These are phyloP conservation scores for Arctostaphylos glauca DNA, from an alignment of 148 eudicot genomes.

Conservation along the genomic window DNA sequence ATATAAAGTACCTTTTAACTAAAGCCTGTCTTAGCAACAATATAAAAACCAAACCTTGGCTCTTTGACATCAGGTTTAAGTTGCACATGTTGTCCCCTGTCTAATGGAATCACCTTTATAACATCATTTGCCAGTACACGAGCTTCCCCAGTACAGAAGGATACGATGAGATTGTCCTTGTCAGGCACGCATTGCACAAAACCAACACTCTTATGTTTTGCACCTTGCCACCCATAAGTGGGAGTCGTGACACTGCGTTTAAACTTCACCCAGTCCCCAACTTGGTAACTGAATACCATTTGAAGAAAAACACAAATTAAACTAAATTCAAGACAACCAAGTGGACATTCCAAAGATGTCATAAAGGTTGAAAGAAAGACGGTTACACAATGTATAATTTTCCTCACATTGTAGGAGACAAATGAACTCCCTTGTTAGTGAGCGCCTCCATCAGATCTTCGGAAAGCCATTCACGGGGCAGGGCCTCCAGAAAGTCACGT, in stretches of 20 bases:
- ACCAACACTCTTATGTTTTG: slow-evolving; percentile 84
- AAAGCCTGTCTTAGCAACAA: slow-evolving; percentile 9
- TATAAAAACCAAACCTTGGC: slow-evolving; percentile 65
- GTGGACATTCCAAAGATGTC: not conserved
- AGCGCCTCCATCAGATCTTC: slow-evolving; percentile 97
- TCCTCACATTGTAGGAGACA: slow-evolving; percentile 90
- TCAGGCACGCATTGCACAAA: slow-evolving; percentile 90
- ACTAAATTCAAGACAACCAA: slow-evolving; percentile 6
- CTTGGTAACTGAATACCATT: slow-evolving; percentile 56
- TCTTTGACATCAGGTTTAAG: slow-evolving; percentile 75
- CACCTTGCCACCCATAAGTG: slow-evolving; percentile 94
- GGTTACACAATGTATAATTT: slow-evolving; percentile 10
- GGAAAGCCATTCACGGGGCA: slow-evolving; percentile 99
- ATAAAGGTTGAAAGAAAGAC: not conserved
- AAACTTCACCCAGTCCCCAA: slow-evolving; percentile 96
- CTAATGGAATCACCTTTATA: slow-evolving; percentile 87
- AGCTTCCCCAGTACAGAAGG: slow-evolving; percentile 94
- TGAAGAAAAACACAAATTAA: slow-evolving; percentile 9
- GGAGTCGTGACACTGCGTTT: slow-evolving; percentile 65
- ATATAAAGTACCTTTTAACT: slow-evolving; percentile 7
- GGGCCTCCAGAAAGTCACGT: slow-evolving; percentile 86
- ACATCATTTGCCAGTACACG: slow-evolving; percentile 79
- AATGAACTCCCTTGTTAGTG: slow-evolving; percentile 65
- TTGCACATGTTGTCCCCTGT: slow-evolving; percentile 97
- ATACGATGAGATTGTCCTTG: slow-evolving; percentile 72